A percentile compares a stretch with the other conserved stretches of the same genome.
Conservation (phyloP, 495 filamentous ascomycete species). For the Podospora sp. region DNA sequence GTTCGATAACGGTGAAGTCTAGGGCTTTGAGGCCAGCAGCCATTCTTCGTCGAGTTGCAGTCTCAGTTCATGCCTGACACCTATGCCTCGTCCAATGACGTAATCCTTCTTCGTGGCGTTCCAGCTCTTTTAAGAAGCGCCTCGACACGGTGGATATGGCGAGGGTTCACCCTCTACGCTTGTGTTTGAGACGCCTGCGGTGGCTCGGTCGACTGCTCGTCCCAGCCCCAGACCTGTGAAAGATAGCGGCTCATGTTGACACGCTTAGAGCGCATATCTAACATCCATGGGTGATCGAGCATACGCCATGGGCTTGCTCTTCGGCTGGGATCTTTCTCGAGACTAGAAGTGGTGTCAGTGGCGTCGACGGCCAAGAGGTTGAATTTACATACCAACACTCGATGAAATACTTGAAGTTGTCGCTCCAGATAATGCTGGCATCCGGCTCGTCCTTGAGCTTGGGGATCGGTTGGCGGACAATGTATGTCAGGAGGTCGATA, state of each 20-base stretch:
- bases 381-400: constrained; percentile 86
- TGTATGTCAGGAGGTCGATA: constrained; percentile 95
- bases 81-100: background rate
- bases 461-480: constrained; percentile 92
- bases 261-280: constrained; percentile 91
- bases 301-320: constrained; percentile 96
- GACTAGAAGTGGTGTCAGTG: constrained; percentile 50
- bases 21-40: too few species aligned
- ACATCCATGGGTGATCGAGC: constrained; percentile 98
- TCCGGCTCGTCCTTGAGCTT: constrained; percentile 93
- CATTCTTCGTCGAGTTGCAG: too few species aligned
- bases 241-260: constrained; percentile 96
- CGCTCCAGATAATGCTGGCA: constrained; percentile 82
- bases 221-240: constrained; percentile 94
- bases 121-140: background rate
- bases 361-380: background rate
- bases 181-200: background rate
- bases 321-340: constrained; percentile 88
- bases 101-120: background rate
- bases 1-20: background rate
- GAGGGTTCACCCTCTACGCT: background rate
- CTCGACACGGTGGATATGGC: background rate
- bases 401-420: constrained; percentile 98
- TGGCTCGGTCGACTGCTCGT: constrained; percentile 39
- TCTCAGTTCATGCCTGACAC: background rate